A percentile compares a stretch with the other conserved stretches of the same genome.
These are phyloP conservation scores for Tetrahymena malaccensis DNA, from an alignment of 73 alveolate species.

Conservation along the genomic window DNA sequence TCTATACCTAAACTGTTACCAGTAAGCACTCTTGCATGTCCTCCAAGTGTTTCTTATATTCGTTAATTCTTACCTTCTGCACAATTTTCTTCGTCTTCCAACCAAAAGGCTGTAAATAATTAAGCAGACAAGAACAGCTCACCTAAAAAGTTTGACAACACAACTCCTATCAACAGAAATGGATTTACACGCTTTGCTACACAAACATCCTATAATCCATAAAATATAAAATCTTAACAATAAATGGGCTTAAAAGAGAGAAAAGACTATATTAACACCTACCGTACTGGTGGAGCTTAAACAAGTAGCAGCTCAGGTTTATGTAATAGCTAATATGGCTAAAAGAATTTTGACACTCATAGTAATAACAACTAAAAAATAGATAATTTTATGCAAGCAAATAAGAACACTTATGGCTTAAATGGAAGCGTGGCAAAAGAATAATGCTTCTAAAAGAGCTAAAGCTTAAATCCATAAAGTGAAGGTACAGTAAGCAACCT, in stretches of 20 bases:
- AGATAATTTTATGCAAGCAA: neutral
- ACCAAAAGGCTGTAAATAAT: neutral
- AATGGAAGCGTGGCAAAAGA: neutral
- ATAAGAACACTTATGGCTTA: neutral
- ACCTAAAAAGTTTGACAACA: neutral
- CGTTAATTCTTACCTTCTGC: slow-evolving; percentile 41
- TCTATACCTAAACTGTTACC: slow-evolving; percentile 76
- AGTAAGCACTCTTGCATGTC: slow-evolving; percentile 76
- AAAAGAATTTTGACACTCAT: neutral
- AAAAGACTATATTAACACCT: neutral
- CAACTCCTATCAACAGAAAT: neutral
- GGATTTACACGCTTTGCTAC: neutral
- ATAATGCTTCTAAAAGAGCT: neutral
- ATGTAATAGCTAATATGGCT: neutral
- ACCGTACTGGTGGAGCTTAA: neutral
- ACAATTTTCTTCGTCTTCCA: neutral
- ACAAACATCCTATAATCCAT: neutral
- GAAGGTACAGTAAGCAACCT: neutral
- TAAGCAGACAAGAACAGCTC: slow-evolving; percentile 6
- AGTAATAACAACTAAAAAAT: neutral
- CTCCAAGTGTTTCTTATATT: slow-evolving; percentile 71
- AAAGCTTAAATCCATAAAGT: neutral
- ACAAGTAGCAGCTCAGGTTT: neutral
- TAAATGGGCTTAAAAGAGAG: neutral
- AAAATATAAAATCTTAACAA: neutral